These are phyloP conservation scores for Mediolabrus comicus DNA, from an alignment of 108 stramenopile species.

Conservation along the genomic window DNA sequence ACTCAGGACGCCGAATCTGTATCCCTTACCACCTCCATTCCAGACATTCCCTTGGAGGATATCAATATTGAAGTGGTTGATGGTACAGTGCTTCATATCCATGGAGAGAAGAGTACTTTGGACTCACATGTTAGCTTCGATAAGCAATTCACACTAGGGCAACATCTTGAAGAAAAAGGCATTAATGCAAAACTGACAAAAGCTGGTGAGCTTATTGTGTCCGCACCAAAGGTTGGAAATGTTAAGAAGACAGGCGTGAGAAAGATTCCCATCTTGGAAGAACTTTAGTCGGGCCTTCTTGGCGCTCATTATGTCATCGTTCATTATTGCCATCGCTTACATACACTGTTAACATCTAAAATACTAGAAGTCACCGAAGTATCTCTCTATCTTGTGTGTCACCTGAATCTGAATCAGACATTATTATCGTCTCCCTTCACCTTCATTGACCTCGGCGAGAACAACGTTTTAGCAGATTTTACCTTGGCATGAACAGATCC, in stretches of 20 bases:
- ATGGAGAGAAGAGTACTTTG: conserved; percentile 9
- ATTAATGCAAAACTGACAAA: conserved; percentile 23
- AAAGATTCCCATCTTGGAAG: conserved; percentile 29
- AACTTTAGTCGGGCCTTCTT: conserved; percentile 19
- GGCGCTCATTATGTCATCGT: too few species aligned
- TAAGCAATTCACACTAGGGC: conserved; percentile 22
- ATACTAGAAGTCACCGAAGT: too few species aligned
- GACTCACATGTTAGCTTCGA: conserved; percentile 28
- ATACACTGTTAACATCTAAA: too few species aligned
- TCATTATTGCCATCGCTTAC: too few species aligned
- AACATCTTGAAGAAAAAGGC: conserved; percentile 15
- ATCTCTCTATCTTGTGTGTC: neutral
- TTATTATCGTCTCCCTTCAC: neutral
- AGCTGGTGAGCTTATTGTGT: conserved; percentile 20
- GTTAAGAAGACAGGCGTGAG: conserved; percentile 2
- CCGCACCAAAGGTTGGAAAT: conserved; percentile 7
- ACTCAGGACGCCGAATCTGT: conserved; percentile 14
- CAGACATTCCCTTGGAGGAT: conserved; percentile 24
- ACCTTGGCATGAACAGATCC: too few species aligned
- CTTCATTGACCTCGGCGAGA: neutral
- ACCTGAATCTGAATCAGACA: neutral
- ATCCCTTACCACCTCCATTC: conserved; percentile 14
- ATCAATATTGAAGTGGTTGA: conserved; percentile 34
- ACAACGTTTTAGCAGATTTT: too few species aligned
- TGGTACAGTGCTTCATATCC: conserved; percentile 20